Evolutionary conservation across 1,284 basidiomycete species (phyloP), one percentile per base, ranked within the genome.

Genomic region (Puccinia hordei): DNA sequence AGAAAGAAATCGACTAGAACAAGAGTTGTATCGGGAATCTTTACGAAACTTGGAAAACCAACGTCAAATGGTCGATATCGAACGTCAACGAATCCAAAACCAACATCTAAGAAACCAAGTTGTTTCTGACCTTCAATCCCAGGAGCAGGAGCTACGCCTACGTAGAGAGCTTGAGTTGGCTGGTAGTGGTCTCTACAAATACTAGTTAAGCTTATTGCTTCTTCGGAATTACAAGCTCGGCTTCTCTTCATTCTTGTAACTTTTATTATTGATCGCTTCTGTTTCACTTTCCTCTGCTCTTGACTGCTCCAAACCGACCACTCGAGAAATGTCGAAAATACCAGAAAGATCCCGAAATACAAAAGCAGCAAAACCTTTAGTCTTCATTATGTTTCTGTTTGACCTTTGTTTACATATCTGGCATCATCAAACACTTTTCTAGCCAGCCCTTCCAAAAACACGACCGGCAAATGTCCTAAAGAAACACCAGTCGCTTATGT

Each of bases 91-190:
- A 46, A 57, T 66, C 22, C 57, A 80, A 27, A 74, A 66, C 53
- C 59, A 73, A 57, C 72, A 73, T 59, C 41, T 73, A 17, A 72
- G 77, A 73, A 57, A 80, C 27, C 66, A 80, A 46, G 69, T 74
- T 8, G 79, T 72, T 19, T 46, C 57, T 57, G 63, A 74, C 49
- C 59, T 80, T 8, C 59, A 80, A 66, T 65, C 79, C 35, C 69
- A 73, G 44, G 79, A 73, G 35, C 79, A 74, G 35, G 79, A 80
- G 33, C 46, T 72, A 17, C 57, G 79, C n/a, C 41, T 80, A 41
- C 72, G 79, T 9, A 57, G 79, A 55, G 79, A 80, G 38, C 63
- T 80, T 13, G 79, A 80, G 27, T 44, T 73, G 35, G 79, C 79
- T 44, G 79, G 79, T n/a, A 73, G 57, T 35, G 41, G 49, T 1